These are phyloP conservation scores for Casuarina glauca DNA, from an alignment of 306 rosid species.

Conservation along the genomic window DNA sequence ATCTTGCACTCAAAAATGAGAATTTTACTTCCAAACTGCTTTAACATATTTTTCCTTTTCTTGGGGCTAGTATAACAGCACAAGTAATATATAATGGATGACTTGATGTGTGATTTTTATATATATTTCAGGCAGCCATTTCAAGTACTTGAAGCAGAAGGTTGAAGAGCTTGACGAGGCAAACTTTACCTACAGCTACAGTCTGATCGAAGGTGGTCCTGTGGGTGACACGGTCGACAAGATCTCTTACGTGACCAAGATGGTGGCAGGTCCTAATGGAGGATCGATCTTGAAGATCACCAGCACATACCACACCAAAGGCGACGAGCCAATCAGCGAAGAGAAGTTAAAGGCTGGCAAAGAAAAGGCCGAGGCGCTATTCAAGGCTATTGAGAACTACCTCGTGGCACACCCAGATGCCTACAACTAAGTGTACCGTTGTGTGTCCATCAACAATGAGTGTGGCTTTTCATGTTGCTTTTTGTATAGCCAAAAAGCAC, in stretches of 20 bases:
- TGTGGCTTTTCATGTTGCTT: not conserved
- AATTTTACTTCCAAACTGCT: too few relatives aligned
- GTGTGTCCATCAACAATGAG: not conserved
- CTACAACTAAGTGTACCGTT: not conserved
- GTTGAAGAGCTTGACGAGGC: conserved; percentile 16
- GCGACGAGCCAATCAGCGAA: conserved; percentile 23
- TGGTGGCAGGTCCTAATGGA: conserved; percentile 36
- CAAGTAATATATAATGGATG: too few relatives aligned
- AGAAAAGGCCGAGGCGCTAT: conserved; percentile 36
- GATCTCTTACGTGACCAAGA: conserved; percentile 32
- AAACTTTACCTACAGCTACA: not conserved
- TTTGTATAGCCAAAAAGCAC: not conserved
- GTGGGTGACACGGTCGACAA: not conserved
- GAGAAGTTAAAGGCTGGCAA: conserved; percentile 33
- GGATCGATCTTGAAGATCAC: conserved; percentile 33
- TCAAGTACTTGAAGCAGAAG: conserved; percentile 6
- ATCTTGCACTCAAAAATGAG: too few relatives aligned
- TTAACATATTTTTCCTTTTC: too few relatives aligned
- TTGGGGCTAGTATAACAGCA: too few relatives aligned
- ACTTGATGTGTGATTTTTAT: not conserved
- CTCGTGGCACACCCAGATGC: conserved; percentile 47
- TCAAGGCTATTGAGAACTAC: conserved; percentile 35
- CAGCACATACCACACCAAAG: conserved; percentile 36
- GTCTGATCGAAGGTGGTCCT: conserved; percentile 7
- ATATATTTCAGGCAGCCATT: not conserved